Evolutionary conservation across 78 protist genomes (phyloP), one percentile per base, ranked within the genome.

Genomic region (Anaeramoeba ignava): DNA sequence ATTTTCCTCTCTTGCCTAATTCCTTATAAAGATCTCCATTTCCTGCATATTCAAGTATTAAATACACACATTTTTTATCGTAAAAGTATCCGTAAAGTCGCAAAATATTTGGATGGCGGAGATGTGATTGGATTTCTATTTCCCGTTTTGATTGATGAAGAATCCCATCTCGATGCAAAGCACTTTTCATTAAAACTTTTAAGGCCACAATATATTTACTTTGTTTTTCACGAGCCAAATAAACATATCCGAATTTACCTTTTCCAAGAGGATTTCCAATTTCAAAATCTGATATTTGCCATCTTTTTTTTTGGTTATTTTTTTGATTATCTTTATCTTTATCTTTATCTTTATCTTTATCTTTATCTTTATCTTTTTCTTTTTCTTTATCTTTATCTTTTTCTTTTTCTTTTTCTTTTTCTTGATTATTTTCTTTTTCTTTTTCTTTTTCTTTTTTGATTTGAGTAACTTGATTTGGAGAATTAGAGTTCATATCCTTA

Each of bases 1-100:
- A 95, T 37, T 42, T 0, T 33, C 40, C 42, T 3, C 37, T 81
- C 34, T 73, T 42, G 39, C 85, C 82, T 67, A 97, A 89, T 67
- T 88, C 91, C 80, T 93, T 88, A 87, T 87, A 96, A 17, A 95
- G 88, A 83, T 96, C 98, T 8, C 99, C 99, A n/a, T 87, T 54
- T 3, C 93, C 87, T 1, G 97, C 96, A 79, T 90, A 97, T 82
- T 98, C 99, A n/a, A 98, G 89, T 36, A 96, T 92, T 12, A 98
- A 88, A 83, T 88, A 96, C 23, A 98, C 94, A 3, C 94, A 82
- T 38, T 40, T 78, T 33, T 89, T 84, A 86, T 96, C 99, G 85
- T 94, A 88, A 73, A 96, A 98, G 82, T 96, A 94, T 23, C 98
- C 98, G 79, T 84, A 94, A 34, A 97, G 38, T 31, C 98, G 87